Conservation (phyloP, 768 basidiomycete species). For the Rossbeevera mucosa region DNA sequence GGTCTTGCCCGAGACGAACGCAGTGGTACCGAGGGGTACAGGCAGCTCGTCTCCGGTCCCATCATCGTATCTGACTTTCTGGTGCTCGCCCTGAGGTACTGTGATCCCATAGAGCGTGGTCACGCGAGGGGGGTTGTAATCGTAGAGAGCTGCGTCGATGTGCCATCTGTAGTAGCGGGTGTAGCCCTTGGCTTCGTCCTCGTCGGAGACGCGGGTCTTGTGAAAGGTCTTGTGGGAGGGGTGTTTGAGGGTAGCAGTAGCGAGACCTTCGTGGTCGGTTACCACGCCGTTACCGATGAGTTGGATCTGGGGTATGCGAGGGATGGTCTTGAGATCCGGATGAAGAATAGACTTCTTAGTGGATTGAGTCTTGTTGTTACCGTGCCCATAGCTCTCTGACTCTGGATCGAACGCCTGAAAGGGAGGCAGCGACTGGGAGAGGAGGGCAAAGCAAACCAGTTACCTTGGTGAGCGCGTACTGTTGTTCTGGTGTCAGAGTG, state of each 20-base stretch:
- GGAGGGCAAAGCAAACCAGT: neutral
- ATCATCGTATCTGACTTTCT: slow-evolving; percentile 77
- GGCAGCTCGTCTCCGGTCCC: slow-evolving; percentile 78
- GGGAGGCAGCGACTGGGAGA: neutral
- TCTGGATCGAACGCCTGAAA: slow-evolving; percentile 72
- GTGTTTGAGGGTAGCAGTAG: slow-evolving; percentile 76
- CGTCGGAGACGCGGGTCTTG: slow-evolving; percentile 66
- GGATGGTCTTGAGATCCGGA: slow-evolving; percentile 88
- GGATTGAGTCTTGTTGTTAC: slow-evolving; percentile 78
- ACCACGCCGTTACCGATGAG: slow-evolving; percentile 87
- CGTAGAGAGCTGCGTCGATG: slow-evolving; percentile 84
- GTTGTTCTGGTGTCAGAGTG: slow-evolving; percentile 71
- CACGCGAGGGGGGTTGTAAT: slow-evolving; percentile 72
- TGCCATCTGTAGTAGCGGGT: slow-evolving; percentile 94
- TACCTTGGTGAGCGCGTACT: slow-evolving; percentile 83
- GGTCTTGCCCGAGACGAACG: slow-evolving; percentile 73
- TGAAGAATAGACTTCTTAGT: slow-evolving; percentile 79
- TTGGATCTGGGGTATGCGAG: slow-evolving; percentile 84
- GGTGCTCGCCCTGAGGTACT: slow-evolving; percentile 61
- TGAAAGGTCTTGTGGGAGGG: slow-evolving; percentile 86
- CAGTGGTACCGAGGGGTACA: slow-evolving; percentile 85
- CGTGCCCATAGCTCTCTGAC: slow-evolving; percentile 69
- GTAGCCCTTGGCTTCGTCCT: slow-evolving; percentile 70
- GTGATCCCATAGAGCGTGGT: slow-evolving; percentile 79
- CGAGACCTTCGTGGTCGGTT: slow-evolving; percentile 75